Evolutionary conservation across 2,329 filamentous ascomycete genomes (phyloP).

Genomic region (Sporothrix dimorphospora): DNA sequence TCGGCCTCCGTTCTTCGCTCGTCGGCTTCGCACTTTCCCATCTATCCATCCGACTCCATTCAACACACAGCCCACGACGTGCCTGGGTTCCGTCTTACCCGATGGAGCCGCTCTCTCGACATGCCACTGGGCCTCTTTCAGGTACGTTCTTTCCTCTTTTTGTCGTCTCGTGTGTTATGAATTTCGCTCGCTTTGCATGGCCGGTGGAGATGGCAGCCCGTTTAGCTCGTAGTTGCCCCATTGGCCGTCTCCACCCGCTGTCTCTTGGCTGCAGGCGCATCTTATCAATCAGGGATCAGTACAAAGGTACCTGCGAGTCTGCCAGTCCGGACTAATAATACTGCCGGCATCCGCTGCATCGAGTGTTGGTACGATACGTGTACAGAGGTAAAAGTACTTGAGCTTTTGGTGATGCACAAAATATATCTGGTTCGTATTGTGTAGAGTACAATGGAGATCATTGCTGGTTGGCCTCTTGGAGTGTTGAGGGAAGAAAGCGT

Average conservation of each 20-base stretch:
- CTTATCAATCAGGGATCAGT: constrained; percentile 32
- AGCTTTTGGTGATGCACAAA: no score
- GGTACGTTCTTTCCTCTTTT: background rate
- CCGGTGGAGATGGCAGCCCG: background rate
- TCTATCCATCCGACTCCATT: background rate
- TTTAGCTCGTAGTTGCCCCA: background rate
- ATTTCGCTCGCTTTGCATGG: background rate
- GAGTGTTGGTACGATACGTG: background rate
- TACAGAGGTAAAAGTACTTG: background rate
- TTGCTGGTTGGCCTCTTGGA: no score
- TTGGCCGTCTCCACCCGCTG: background rate
- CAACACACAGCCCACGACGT: background rate
- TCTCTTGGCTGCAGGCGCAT: constrained; percentile 26
- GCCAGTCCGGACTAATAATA: constrained; percentile 3
- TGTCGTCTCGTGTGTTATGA: constrained; percentile 7
- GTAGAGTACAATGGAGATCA: no score
- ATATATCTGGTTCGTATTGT: no score
- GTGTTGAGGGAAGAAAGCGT: no score
- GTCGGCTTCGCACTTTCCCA: constrained; percentile 9
- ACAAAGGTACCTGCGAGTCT: background rate
- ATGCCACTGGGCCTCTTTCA: background rate
- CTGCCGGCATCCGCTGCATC: background rate
- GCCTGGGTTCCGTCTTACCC: background rate
- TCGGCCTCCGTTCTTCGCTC: constrained; percentile 17
- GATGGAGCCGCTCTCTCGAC: background rate